Conservation (phyloP, 2,329 filamentous ascomycete species). For the Fusarium domesticum region DNA sequence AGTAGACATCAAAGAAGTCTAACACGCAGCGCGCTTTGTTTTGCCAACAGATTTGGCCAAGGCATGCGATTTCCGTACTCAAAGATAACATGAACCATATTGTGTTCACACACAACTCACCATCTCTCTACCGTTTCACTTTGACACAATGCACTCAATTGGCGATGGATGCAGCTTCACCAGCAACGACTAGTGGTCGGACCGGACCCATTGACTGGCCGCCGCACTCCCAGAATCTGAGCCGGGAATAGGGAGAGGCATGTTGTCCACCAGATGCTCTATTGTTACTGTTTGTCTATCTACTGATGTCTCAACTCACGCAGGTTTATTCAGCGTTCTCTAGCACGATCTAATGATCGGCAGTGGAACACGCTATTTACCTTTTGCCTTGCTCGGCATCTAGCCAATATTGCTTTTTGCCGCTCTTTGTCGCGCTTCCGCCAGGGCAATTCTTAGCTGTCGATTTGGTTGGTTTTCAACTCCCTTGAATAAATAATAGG, state of each 20-base stretch:
- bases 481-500: conserved; percentile 14
- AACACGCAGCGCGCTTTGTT: conserved; percentile 10
- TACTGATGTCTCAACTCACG: no score
- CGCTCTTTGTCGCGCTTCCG: conserved; percentile 17
- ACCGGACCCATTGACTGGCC: no score
- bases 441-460: not conserved
- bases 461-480: conserved; percentile 8
- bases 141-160: no score
- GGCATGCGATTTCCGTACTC: conserved; percentile 17
- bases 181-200: no score
- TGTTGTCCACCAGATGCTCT: no score
- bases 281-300: no score
- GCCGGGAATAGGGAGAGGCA: no score
- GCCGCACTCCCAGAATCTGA: no score
- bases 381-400: conserved; percentile 7
- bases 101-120: conserved; percentile 1
- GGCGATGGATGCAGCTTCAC: no score
- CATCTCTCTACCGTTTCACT: conserved; percentile 9
- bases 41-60: conserved; percentile 19
- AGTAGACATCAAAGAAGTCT: conserved; percentile 14
- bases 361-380: conserved; percentile 7
- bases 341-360: not conserved
- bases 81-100: conserved; percentile 5
- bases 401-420: conserved; percentile 12
- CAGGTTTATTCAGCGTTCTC: not conserved